Conservation (phyloP, 108 stramenopile genomes). For the Cyclotella cryptica region DNA sequence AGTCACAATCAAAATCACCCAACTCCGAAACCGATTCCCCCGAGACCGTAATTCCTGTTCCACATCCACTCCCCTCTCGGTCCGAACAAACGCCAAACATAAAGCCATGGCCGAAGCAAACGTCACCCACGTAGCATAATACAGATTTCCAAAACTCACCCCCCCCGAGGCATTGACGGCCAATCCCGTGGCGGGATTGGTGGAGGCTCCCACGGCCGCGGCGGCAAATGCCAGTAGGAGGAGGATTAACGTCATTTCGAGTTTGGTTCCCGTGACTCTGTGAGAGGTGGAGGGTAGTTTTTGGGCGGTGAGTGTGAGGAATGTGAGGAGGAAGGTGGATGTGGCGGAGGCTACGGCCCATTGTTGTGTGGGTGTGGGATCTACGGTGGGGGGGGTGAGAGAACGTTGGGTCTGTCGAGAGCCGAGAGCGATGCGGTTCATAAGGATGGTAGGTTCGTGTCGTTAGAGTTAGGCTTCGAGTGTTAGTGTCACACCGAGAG, state of each 20-base stretch:
- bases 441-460: neutral
- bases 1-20: slow-evolving; percentile 71
- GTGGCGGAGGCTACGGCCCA: slow-evolving; percentile 41
- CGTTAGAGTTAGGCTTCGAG: no score
- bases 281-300: slow-evolving; percentile 6
- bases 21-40: slow-evolving; percentile 66
- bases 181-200: slow-evolving; percentile 58
- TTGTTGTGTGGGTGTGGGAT: slow-evolving; percentile 20
- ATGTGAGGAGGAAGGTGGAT: slow-evolving; percentile 38
- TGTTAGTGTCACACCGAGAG: neutral
- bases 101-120: slow-evolving; percentile 48
- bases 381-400: slow-evolving; percentile 17
- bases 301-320: slow-evolving; percentile 25
- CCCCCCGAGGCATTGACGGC: slow-evolving; percentile 60
- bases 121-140: slow-evolving; percentile 65
- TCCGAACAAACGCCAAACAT: slow-evolving; percentile 64
- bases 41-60: slow-evolving; percentile 65
- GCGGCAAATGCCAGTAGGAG: slow-evolving; percentile 20
- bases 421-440: neutral
- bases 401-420: slow-evolving; percentile 12
- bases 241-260: slow-evolving; percentile 26
- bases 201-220: slow-evolving; percentile 20
- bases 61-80: slow-evolving; percentile 76
- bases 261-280: slow-evolving; percentile 28
- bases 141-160: slow-evolving; percentile 81